phyloP scores from a whole-genome alignment of 495 filamentous ascomycete genomes.

The Melanomma pulvis-pyrius region DNA sequence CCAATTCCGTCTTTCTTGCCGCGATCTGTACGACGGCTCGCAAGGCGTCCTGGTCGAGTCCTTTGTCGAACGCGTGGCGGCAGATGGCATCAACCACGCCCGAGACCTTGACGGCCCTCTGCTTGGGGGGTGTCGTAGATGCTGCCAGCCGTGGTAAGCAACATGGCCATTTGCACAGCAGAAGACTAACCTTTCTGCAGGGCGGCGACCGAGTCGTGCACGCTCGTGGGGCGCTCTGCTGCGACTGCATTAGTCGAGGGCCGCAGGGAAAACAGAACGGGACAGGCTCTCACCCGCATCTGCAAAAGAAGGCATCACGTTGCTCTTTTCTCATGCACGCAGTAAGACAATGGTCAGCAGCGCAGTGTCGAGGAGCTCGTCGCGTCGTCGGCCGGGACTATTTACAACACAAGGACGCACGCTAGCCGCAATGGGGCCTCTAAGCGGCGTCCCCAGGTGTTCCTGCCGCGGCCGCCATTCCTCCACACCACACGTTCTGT shows the following conservation, averaged over 20 bases:
- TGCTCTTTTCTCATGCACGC: slow-evolving; percentile 24
- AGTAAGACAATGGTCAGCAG: slow-evolving; percentile 33
- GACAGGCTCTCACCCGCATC: slow-evolving; percentile 28
- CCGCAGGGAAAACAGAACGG: not conserved
- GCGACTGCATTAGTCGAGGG: slow-evolving; percentile 14
- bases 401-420: slow-evolving; percentile 7
- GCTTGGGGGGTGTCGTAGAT: slow-evolving; percentile 35
- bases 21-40: slow-evolving; percentile 67
- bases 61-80: slow-evolving; percentile 63
- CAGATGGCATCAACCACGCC: slow-evolving; percentile 53
- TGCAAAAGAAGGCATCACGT: slow-evolving; percentile 31
- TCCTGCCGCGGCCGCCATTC: not conserved
- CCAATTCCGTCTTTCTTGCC: slow-evolving; percentile 67
- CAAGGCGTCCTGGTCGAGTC: slow-evolving; percentile 64
- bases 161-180: not conserved
- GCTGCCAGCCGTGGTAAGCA: slow-evolving; percentile 24
- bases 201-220: slow-evolving; percentile 31
- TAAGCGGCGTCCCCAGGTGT: slow-evolving; percentile 1
- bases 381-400: slow-evolving; percentile 10
- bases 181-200: slow-evolving; percentile 34
- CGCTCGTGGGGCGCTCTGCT: slow-evolving; percentile 15
- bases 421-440: not conserved
- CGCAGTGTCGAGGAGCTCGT: slow-evolving; percentile 10
- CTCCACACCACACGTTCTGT: slow-evolving; percentile 14
- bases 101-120: slow-evolving; percentile 33